Base-by-base conservation (phyloP, 2,329 filamentous ascomycete species). In the Thermoascus crustaceus region DNA sequence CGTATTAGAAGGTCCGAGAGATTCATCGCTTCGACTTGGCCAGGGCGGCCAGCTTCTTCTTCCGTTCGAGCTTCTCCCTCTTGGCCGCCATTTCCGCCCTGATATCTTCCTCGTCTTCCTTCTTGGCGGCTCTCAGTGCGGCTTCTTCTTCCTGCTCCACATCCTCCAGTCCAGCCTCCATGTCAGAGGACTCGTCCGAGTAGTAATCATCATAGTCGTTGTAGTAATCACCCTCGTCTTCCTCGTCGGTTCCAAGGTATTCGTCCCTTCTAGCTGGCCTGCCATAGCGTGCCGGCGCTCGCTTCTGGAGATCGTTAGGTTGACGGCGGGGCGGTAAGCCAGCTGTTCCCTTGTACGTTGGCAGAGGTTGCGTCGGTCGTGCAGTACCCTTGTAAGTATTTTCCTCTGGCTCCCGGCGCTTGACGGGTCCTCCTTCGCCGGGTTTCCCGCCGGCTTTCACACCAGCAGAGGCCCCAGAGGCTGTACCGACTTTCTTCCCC, bases 121-220 rank as follows among this genome's bases (percentile, higher is more conserved):
- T 52, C 34, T 54, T 60, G 5, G 68, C 68, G 25, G 44, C 47
- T 36, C 52, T 57, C 21, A 66, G 44, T 5, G 68, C 66, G 9
- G 42, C 40, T 14, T 49, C 53, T 46, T 71, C 68, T 48, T 71
- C 68, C 17, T 56, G 42, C 36, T 67, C 64, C 32, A 71, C 48
- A 40, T 70, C 67, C 33, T 59, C 53, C 13, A 64, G 52, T 14
- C 66, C 68, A 32, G 66, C 68, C 49, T 71, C 68, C 68, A 71
- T 71, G 40, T 68, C 67, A n/a, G 64, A 67, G 5, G 63, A 67
- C 23, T 41, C 61, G 35, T 67, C 65, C 1, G 64, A 68, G 32
- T 61, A 64, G 40, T 62, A 61, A 41, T 64, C 61, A 8, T 64
- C 58, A 33, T 61, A 58, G 24, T 54, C 57, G 21, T 58, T 55